A percentile compares a stretch with the other conserved stretches of the same genome.
Evolutionary conservation across 1,284 basidiomycete genomes (phyloP).

Genomic region (Ceratobasidium sp.): DNA sequence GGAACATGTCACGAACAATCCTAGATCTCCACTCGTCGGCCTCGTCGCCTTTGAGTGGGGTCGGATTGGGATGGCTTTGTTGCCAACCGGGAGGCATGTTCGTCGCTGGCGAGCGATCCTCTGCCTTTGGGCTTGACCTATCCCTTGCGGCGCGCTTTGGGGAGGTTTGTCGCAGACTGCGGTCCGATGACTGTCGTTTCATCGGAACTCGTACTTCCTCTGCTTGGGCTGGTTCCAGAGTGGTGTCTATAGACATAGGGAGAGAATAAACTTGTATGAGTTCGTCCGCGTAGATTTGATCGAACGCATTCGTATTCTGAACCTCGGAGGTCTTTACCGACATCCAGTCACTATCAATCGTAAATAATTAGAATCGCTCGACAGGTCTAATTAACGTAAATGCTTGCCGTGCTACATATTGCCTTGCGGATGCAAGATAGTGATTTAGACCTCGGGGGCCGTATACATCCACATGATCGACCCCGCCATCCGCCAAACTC

Average conservation of each 20-base stretch:
- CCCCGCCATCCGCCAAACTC: conserved; percentile 82
- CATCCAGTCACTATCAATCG: conserved; percentile 67
- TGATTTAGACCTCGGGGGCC: conserved; percentile 83
- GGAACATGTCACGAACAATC: conserved; percentile 41
- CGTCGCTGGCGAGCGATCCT: background rate
- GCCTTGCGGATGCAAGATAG: conserved; percentile 77
- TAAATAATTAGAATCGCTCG: conserved; percentile 5
- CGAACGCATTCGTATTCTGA: conserved; percentile 6
- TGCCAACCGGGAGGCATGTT: conserved; percentile 4
- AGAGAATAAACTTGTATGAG: conserved; percentile 38
- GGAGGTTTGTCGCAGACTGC: conserved; percentile 21
- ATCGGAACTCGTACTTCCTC: background rate
- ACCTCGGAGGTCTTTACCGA: conserved; percentile 66
- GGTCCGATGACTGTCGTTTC: conserved; percentile 15
- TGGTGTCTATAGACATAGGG: conserved; percentile 2
- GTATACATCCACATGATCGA: conserved; percentile 69
- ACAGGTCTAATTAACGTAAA: conserved; percentile 1
- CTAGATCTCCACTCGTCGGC: conserved; percentile 26
- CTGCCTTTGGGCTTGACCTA: background rate
- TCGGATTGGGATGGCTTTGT: conserved; percentile 11
- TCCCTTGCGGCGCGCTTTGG: conserved; percentile 24
- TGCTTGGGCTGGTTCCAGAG: background rate
- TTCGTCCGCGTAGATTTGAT: conserved; percentile 31
- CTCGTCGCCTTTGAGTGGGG: conserved; percentile 16
- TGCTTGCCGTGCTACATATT: conserved; percentile 72